These are phyloP conservation scores for Allium cepa DNA, from an alignment of 106 monocot species.

Conservation along the genomic window DNA sequence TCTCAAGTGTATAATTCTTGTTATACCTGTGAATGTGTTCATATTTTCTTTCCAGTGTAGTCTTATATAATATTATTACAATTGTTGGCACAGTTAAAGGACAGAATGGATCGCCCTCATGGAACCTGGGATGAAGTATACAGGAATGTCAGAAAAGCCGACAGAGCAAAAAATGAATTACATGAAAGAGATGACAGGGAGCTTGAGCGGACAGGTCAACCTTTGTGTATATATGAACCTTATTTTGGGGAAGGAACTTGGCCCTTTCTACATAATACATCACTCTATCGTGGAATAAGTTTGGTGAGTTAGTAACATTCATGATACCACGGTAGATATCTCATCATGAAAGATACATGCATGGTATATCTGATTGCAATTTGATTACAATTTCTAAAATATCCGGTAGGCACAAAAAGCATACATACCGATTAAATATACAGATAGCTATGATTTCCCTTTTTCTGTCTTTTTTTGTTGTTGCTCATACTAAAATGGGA, in stretches of 20 bases:
- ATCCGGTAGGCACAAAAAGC: too few species aligned
- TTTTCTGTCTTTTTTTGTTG: too few species aligned
- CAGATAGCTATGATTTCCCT: too few species aligned
- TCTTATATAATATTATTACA: slow-evolving; percentile 12
- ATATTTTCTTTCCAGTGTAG: slow-evolving; percentile 17
- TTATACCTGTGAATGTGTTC: too few species aligned
- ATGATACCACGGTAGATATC: neutral
- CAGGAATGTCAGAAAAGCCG: slow-evolving; percentile 72
- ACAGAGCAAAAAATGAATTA: slow-evolving; percentile 72
- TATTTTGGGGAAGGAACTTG: slow-evolving; percentile 95
- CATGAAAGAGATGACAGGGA: slow-evolving; percentile 92
- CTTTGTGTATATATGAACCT: slow-evolving; percentile 96
- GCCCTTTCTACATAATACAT: slow-evolving; percentile 85
- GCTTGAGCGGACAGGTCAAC: slow-evolving; percentile 93
- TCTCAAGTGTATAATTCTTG: neutral
- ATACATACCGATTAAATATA: too few species aligned
- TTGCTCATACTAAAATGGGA: too few species aligned
- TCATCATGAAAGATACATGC: neutral
- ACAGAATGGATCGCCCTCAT: slow-evolving; percentile 68
- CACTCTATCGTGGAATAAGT: slow-evolving; percentile 92
- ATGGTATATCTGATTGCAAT: neutral
- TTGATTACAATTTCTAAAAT: too few species aligned
- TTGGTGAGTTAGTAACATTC: slow-evolving; percentile 47
- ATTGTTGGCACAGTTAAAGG: slow-evolving; percentile 46
- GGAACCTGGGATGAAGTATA: slow-evolving; percentile 99